These are phyloP conservation scores for Brachypodium distachyon DNA, from an alignment of 202 grass and related monocot species.

Conservation along the genomic window DNA sequence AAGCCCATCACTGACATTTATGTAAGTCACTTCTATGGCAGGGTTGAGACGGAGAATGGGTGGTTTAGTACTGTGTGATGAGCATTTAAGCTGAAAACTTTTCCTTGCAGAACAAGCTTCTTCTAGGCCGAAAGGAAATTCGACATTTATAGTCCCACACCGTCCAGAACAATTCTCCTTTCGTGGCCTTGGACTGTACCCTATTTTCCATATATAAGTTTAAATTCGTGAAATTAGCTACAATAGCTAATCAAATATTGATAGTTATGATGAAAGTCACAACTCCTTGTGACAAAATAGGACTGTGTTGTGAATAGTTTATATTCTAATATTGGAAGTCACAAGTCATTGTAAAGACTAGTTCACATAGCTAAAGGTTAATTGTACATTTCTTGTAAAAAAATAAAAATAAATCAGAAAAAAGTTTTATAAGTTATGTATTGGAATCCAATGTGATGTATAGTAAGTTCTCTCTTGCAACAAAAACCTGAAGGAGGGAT, in stretches of 20 bases:
- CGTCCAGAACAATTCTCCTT: neutral
- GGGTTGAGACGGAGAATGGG: neutral
- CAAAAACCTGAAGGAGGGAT: too few relatives aligned
- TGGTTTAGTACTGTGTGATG: neutral
- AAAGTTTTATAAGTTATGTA: too few relatives aligned
- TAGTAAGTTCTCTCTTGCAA: too few relatives aligned
- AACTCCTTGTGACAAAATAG: neutral
- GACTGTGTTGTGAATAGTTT: neutral
- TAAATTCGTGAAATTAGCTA: neutral
- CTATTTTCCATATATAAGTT: too few relatives aligned
- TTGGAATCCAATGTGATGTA: too few relatives aligned
- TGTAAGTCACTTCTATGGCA: neutral
- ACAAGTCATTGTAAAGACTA: too few relatives aligned
- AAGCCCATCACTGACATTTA: neutral
- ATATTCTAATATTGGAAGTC: too few relatives aligned
- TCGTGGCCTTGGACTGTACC: neutral
- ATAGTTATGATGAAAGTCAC: too few relatives aligned
- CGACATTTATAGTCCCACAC: neutral
- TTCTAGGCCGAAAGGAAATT: constrained; percentile 15
- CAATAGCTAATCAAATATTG: too few relatives aligned
- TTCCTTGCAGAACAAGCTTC: neutral
- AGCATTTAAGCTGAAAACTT: neutral
- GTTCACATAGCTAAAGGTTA: too few relatives aligned
- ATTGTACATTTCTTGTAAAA: too few relatives aligned
- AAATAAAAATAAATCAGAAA: too few relatives aligned